Base-by-base conservation (phyloP, 495 filamentous ascomycete species). In the Podospora pseudopauciseta region DNA sequence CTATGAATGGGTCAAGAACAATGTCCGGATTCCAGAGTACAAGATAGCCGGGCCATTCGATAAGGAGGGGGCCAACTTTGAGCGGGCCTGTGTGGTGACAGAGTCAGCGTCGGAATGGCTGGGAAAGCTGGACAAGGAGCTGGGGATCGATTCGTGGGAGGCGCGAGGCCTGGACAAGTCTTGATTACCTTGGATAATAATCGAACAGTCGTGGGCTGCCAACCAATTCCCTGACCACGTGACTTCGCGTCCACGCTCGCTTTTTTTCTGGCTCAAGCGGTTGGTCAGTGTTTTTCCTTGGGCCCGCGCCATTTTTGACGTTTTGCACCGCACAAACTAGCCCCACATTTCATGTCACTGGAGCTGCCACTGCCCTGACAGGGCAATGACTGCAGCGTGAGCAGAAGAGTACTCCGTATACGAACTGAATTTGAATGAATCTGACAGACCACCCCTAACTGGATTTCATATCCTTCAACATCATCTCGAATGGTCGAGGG, bases 171-270 rank as follows among this genome's bases (percentile, higher is more conserved):
- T 58, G 23, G 23, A 58, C 55, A 39, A 39, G 34, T 39, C 34
- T 39, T 39, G 34, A 39, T 39, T 5, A 23, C 23, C 23, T 23
- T 23, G 23, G 23, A 23, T 23, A 23, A 39, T 39, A 6, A 5
- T 39, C 11, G 34, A 39, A 39, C 34, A 39, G 34, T 6, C 13
- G 39, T 49, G 39, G 39, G 39, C 39, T 49, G 39, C 55, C 55
- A 58, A 58, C 55, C 55, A 67, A 64, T 64, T n/a, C 19, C 9
- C 26, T 19, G n/a, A 16, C 23, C 71, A 73, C 71, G 71, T 73
- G 71, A 73, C 39, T 70, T 73, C 71, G 71, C 68, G 71, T 73
- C 68, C 68, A 55, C 58, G 58, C 58, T 34, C 56, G 63, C 56
- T 66, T 49, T 63, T 63, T 15, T 63, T 58, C 30, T 54, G 63